Conservation (phyloP, 192 early-diverging fungal species). For the Podila clonocystis region DNA sequence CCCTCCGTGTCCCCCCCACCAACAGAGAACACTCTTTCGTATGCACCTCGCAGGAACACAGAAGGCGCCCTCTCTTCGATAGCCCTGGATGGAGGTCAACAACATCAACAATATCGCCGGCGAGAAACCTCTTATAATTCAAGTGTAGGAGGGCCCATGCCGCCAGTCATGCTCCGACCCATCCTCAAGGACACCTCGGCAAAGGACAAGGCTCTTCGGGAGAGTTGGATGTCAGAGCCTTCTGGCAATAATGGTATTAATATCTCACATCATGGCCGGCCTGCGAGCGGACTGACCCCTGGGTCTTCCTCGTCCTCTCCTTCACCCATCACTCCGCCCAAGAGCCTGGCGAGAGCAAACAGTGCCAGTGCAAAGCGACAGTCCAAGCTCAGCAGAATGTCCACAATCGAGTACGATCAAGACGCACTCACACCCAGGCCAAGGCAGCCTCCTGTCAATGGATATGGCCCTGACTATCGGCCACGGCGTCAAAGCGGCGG, state of each 20-base stretch:
- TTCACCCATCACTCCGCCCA: slow-evolving; percentile 24
- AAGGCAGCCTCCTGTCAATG: slow-evolving; percentile 1
- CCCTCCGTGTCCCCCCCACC: neutral
- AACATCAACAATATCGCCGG: slow-evolving; percentile 6
- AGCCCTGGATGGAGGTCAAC: neutral
- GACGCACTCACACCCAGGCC: slow-evolving; percentile 35
- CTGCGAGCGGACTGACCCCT: slow-evolving; percentile 6
- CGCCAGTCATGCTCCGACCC: slow-evolving; percentile 23
- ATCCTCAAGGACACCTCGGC: slow-evolving; percentile 45
- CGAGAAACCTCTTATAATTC: slow-evolving; percentile 25
- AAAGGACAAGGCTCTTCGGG: slow-evolving; percentile 29
- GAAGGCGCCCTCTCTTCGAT: neutral
- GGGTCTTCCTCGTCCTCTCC: neutral
- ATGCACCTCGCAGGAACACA: neutral
- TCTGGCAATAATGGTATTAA: slow-evolving; percentile 22
- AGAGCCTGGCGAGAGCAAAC: slow-evolving; percentile 38
- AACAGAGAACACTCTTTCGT: no score
- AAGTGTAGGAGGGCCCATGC: neutral
- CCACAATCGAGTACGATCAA: slow-evolving; percentile 22
- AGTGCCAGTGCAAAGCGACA: slow-evolving; percentile 26
- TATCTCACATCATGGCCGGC: slow-evolving; percentile 2
- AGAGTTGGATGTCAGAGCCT: slow-evolving; percentile 50
- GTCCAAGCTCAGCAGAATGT: slow-evolving; percentile 18
- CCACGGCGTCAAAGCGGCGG: slow-evolving; percentile 46
- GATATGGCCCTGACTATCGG: slow-evolving; percentile 32